Evolutionary conservation across 441 rosid genomes (phyloP), one percentile per base, ranked within the genome.

Genomic region (Pelargonium myrrhifolium): DNA sequence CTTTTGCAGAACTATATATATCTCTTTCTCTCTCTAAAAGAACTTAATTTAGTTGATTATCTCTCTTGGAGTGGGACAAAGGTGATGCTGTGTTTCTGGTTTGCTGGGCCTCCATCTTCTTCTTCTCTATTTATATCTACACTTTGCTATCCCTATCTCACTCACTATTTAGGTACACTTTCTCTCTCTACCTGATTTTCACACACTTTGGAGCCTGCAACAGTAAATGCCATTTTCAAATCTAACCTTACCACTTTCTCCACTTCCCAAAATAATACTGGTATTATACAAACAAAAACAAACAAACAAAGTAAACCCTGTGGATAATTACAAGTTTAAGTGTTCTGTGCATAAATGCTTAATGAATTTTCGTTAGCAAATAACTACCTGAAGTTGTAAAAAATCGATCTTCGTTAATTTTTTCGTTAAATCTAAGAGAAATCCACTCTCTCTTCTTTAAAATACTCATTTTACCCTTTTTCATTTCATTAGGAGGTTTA

Each of bases 141-240:
- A 12, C 26, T 66, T n/a, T 22, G 31, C 66, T 63, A 39, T 73
- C 59, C 6, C 37, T 67, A 12, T 67, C 53, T 22, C 1, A 11
- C 20, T n/a, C 31, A 47, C 53, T 49, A 20, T 26, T 9, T 9
- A 45, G 9, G 7, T 14, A 61, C 2, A 31, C 10, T 20, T 49
- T 62, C 43, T 64, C 58, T 70, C 55, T 47, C 40, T 63, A 9
- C 56, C 67, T 64, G 24, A 64, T 55, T 70, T 70, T 39, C 62
- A 15, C 64, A 21, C 0, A 43, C 56, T 70, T 64, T 22, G 31
- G 39, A 1, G 15, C 3, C 56, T 43, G n/a, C 17, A 62, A 47
- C 37, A 39, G 21, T 49, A 17, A 37, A 47, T 62, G 47, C 62
- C 39, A 51, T 61, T 62, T 62, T 43, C 21, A 28, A 18, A 43